Evolutionary conservation across 129 eudicot species (phyloP), one percentile per base, ranked within the genome.

Genomic region (Sambucus nigra): DNA sequence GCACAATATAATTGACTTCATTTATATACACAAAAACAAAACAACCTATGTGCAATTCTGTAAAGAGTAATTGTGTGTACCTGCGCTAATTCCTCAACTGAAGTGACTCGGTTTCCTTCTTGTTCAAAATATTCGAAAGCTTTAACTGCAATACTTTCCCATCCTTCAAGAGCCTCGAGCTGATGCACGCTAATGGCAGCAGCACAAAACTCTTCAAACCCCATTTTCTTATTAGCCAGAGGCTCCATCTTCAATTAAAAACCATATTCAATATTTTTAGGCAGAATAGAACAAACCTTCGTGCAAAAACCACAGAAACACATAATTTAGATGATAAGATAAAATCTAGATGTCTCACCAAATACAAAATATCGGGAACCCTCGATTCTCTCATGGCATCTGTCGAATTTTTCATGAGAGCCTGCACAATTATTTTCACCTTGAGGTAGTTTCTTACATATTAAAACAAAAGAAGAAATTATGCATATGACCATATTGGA

Each of bases 321-420:
- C 38, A 31, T 31, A 5, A 31, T 31, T 5, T 31, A 31, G 9
- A 31, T 31, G 38, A 31, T 11, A 31, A 31, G 38, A 5, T 31
- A 45, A 14, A 5, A 49, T 11, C 33, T 12, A 62, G 29, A 5
- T 33, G 29, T 64, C 80, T 70, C 69, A 91, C 98, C 98, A 77
- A 69, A 59, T 73, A 71, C 50, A 92, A 63, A 68, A 82, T 75
- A 57, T 92, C 99, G 18, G 80, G 55, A 51, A 80, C 95, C 57
- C 80, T 80, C 13, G 99, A 81, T 19, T 79, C 94, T 67, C 61
- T 82, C 99, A 92, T 92, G 49, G 99, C 91, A 47, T 77, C 78
- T 17, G 99, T 82, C 21, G 78, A 67, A 57, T 86, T 73, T 73
- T 71, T 82, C 73, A 63, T 65, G 42, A 92, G 96, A 69, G 96